Evolutionary conservation across 805 yeast genomes (phyloP), one percentile per base, ranked within the genome.

Genomic region (Suhomyces kilbournensis): DNA sequence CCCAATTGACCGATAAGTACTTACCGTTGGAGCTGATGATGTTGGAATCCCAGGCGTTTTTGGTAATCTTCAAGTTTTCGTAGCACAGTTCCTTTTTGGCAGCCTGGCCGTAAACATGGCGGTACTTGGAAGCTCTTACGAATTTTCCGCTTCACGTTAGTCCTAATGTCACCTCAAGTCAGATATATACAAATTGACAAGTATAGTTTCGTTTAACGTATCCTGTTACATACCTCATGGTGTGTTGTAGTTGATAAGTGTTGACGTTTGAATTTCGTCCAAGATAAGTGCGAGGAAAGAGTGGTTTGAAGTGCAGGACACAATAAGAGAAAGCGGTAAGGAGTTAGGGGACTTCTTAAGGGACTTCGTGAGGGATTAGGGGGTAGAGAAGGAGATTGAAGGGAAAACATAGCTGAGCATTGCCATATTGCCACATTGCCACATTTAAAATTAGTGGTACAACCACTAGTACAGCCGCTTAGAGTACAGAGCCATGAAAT

Each of bases 1-100:
- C 90, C 97, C 97, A 91, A 68, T 90, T 91, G 58, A 91, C 86
- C 0, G 97, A 79, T 42, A 94, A 70, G 63, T 82, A 94, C 67
- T 87, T 86, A 38, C 97, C 93, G 67, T 94, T 94, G 57, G 88
- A 82, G 70, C 90, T 84, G 59, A 94, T 80, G 58, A 94, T 77
- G 69, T 93, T 93, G 48, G 97, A 88, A 70, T 94, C 99, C 89
- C 97, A 94, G 1, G 98, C 99, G 65, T 91, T 92, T 65, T 89
- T 85, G 59, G 96, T 88, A 52, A 86, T 81, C 62, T 82, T 85
- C 58, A 88, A 73, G 68, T 88, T 88, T 61, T 88, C 94, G 64
- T 83, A 86, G 67, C 86, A 81, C 52, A 81, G 72, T 64, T 88
- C 93, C 64, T 80, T 84, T 67, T 75, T 84, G 72, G 75, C 62